Percentiles rank a stretch among this genome's conserved stretches.
Conservation (phyloP, 352 stramenopile genomes). For the Pythium myriotylum region DNA sequence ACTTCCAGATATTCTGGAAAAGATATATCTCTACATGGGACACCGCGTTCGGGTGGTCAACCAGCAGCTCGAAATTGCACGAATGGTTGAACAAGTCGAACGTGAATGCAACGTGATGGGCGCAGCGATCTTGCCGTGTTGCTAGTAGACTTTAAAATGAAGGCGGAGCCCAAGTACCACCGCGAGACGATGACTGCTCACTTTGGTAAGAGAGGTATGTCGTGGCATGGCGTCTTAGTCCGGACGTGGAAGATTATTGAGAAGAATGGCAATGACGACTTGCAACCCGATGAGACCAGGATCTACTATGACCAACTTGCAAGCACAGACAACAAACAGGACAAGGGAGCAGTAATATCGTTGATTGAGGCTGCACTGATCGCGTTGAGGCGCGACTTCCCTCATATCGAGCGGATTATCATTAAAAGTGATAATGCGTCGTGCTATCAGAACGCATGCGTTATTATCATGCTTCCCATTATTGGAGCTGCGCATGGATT, state of each 20-base stretch:
- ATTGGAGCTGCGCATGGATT: not conserved
- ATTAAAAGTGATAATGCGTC: not conserved
- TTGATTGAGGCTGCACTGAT: not conserved
- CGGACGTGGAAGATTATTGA: not conserved
- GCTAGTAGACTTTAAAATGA: not conserved
- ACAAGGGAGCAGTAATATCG: not conserved
- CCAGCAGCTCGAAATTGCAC: not conserved
- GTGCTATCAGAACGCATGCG: not conserved
- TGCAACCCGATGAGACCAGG: not conserved
- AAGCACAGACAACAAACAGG: not conserved
- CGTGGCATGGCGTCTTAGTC: not conserved
- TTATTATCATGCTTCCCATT: not conserved
- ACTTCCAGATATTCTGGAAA: too few relatives aligned
- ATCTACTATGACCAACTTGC: not conserved
- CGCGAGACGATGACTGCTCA: too few relatives aligned
- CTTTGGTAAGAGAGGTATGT: not conserved
- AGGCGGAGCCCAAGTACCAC: not conserved
- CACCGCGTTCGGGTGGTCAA: not conserved
- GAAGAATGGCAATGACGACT: not conserved
- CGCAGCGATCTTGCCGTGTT: not conserved
- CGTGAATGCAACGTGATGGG: not conserved
- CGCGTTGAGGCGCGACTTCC: not conserved
- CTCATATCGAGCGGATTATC: not conserved
- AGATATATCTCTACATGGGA: not conserved
- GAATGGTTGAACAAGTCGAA: too few relatives aligned